These are phyloP conservation scores for Moricandia moricandioides DNA, from an alignment of 345 rosid genomes.

Conservation along the genomic window DNA sequence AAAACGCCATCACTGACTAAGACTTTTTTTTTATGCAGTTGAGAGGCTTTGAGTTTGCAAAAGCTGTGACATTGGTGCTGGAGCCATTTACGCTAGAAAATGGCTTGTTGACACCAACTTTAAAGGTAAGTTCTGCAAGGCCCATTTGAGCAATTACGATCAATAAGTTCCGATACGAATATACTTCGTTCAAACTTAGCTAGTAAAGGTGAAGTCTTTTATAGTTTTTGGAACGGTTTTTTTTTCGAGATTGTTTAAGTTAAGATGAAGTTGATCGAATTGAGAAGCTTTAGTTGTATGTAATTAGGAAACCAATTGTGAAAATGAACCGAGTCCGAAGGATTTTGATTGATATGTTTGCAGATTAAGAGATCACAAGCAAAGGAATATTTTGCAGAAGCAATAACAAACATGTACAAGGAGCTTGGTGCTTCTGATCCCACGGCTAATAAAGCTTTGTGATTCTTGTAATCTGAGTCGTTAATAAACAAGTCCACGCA, in stretches of 20 bases:
- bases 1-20: neutral
- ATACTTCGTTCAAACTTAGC: neutral
- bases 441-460: conserved; percentile 35
- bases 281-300: neutral
- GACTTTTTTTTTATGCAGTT: conserved; percentile 18
- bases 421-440: conserved; percentile 62
- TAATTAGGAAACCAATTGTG: neutral
- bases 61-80: conserved; percentile 78
- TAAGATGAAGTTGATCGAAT: neutral
- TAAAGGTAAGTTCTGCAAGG: conserved; percentile 53
- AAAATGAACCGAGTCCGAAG: neutral
- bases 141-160: neutral
- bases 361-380: conserved; percentile 97
- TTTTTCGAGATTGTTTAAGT: neutral
- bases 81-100: conserved; percentile 86
- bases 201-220: neutral
- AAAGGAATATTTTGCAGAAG: conserved; percentile 67
- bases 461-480: neutral
- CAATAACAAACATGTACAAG: conserved; percentile 70
- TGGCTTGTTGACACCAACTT: conserved; percentile 87
- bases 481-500: conserved; percentile 5
- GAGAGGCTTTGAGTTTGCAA: conserved; percentile 92
- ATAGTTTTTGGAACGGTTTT: neutral
- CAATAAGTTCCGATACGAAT: neutral
- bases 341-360: neutral